phyloP scores from a whole-genome alignment of 441 rosid genomes.

The Gossypium davidsonii region DNA sequence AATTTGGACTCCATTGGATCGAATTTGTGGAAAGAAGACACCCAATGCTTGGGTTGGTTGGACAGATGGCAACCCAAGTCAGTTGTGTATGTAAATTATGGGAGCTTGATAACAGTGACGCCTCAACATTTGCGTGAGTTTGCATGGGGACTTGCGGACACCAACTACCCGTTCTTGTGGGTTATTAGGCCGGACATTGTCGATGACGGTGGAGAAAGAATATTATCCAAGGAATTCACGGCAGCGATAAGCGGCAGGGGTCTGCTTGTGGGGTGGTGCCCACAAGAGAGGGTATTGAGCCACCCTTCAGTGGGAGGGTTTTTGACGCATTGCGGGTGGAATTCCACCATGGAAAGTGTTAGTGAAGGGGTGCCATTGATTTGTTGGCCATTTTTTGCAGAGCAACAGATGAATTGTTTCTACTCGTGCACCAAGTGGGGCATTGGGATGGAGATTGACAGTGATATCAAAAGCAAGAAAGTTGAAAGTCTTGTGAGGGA shows the following conservation, averaged over 20 bases:
- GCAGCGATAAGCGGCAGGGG: slow-evolving; percentile 11
- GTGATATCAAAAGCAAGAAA: slow-evolving; percentile 12
- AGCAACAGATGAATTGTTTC: slow-evolving; percentile 20
- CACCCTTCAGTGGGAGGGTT: slow-evolving; percentile 21
- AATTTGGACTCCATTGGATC: background rate
- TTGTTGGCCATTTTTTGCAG: slow-evolving; percentile 24
- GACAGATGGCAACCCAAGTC: slow-evolving; percentile 8
- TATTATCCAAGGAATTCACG: slow-evolving; percentile 9
- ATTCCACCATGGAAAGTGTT: slow-evolving; percentile 21
- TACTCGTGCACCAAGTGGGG: slow-evolving; percentile 18
- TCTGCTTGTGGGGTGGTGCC: slow-evolving; percentile 19
- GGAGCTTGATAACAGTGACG: slow-evolving; percentile 16
- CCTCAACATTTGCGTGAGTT: slow-evolving; percentile 15
- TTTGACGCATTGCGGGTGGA: slow-evolving; percentile 22
- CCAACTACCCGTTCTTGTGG: slow-evolving; percentile 21
- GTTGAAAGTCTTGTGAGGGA: slow-evolving; percentile 21
- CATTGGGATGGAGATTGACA: slow-evolving; percentile 20
- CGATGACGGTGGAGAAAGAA: slow-evolving; percentile 1
- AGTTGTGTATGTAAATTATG: slow-evolving; percentile 20
- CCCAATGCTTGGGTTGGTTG: slow-evolving; percentile 22
- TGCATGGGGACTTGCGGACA: slow-evolving; percentile 24
- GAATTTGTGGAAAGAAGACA: slow-evolving; percentile 19
- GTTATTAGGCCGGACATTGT: slow-evolving; percentile 22
- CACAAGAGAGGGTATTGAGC: slow-evolving; percentile 18
- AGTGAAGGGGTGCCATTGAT: slow-evolving; percentile 17